Evolutionary conservation across 2,329 filamentous ascomycete species (phyloP), one percentile per base, ranked within the genome.

Genomic region (Pseudohalonectria lignicola): DNA sequence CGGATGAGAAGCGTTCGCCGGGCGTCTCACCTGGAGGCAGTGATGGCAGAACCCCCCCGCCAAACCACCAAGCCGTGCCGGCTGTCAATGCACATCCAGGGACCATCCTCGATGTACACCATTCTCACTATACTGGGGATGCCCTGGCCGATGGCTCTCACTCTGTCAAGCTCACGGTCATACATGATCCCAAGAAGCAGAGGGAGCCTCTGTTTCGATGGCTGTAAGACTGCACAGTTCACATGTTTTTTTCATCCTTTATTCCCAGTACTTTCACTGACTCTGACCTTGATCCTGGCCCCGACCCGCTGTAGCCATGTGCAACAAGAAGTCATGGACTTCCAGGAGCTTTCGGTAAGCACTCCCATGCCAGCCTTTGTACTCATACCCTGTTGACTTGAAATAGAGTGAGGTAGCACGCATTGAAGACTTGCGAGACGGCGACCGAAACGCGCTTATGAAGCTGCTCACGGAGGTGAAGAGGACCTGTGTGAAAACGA

Each of bases 381-480:
- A 17, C 4, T 11, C n/a, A 26, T 11, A 4, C n/a, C 16, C 13
- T 23, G 11, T 3, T 18, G 23, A 26, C 8, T 12, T 7, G 8
- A 26, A 25, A 3, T 16, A 26, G 20, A 38, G 18, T 13, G 7
- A 32, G 5, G 36, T 18, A 10, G n/a, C n/a, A 3, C 28, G 12
- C 17, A 15, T 38, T 9, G 28, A 28, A 12, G 15, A 25, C 4
- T 4, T 17, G 6, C 20, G 9, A 8, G 29, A 21, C 17, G 15
- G 29, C 5, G 36, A 38, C 20, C 28, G 19, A 11, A 21, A 9
- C 16, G 30, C 17, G 10, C 20, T 38, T 17, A 5, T 32, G 12
- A 31, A 20, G 18, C 54, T 67, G 5, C 53, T 62, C 19, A 46
- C 54, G 5, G 53, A 60, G 11, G 55, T 66, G 6, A 62, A 60